Evolutionary conservation across 805 yeast genomes (phyloP).

Genomic region (Saccharomycopsis sp.): DNA sequence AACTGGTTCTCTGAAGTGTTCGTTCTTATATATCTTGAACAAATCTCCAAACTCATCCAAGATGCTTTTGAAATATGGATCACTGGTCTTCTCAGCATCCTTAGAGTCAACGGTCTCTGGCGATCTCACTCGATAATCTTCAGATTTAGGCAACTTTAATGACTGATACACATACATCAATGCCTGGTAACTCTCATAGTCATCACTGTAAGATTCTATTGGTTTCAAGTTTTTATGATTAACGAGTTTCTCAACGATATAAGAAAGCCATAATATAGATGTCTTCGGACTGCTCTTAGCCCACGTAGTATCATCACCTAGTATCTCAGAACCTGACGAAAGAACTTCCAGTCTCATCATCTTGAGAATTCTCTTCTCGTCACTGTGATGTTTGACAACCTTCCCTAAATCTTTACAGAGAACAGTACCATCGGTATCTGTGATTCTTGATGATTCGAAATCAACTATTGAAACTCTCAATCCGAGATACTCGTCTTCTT

Average conservation of each 20-base stretch:
- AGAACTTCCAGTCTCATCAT: conserved; percentile 6
- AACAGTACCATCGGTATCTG: conserved; percentile 44
- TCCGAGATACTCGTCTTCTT: conserved; percentile 5
- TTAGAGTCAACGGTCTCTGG: conserved; percentile 14
- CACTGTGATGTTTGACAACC: not conserved
- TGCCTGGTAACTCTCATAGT: conserved; percentile 10
- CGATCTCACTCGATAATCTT: conserved; percentile 10
- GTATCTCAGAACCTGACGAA: conserved; percentile 24
- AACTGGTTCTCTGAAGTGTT: conserved; percentile 22
- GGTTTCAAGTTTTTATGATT: conserved; percentile 30
- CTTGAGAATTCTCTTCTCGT: not conserved
- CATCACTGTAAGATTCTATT: conserved; percentile 23
- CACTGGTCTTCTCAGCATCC: not conserved
- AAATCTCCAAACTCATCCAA: conserved; percentile 15
- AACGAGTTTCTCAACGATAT: conserved; percentile 45
- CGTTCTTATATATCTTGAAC: conserved; percentile 7
- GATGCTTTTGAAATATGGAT: conserved; percentile 13
- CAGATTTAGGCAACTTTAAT: conserved; percentile 27
- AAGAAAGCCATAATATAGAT: conserved; percentile 60
- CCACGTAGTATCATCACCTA: conserved; percentile 39
- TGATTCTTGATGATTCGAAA: conserved; percentile 48
- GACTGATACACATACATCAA: conserved; percentile 28
- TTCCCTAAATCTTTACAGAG: conserved; percentile 18
- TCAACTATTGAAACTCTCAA: conserved; percentile 49
- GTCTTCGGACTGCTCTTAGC: conserved; percentile 39